These are phyloP conservation scores for Fraxinus cuspidata DNA, from an alignment of 257 asterid genomes.

Conservation along the genomic window DNA sequence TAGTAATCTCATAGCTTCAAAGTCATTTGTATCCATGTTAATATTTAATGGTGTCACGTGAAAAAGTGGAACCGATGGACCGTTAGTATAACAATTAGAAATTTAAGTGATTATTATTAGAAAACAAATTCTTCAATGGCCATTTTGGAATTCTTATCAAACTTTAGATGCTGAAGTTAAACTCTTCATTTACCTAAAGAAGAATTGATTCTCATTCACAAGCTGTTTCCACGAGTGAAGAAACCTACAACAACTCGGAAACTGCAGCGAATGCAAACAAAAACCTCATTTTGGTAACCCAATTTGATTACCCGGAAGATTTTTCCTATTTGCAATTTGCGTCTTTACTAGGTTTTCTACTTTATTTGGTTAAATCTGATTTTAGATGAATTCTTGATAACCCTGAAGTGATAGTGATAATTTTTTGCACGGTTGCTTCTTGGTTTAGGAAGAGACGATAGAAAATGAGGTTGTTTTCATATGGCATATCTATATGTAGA, in stretches of 20 bases:
- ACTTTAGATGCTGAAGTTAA: no score
- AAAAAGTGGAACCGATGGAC: no score
- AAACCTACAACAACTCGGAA: not conserved
- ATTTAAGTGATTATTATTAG: no score
- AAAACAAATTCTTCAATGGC: no score
- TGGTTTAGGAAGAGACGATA: constrained; percentile 2
- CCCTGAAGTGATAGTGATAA: not conserved
- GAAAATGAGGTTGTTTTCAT: constrained; percentile 44
- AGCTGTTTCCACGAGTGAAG: not conserved
- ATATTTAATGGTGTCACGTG: no score
- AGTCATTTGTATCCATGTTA: no score
- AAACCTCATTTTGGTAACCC: not conserved
- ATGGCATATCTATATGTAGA: constrained; percentile 40
- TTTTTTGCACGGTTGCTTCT: not conserved
- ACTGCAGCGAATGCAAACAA: not conserved
- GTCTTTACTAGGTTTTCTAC: not conserved
- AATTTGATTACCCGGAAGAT: not conserved
- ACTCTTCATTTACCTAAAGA: not conserved
- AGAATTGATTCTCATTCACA: not conserved
- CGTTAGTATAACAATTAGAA: no score
- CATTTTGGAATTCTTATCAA: no score
- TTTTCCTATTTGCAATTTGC: not conserved
- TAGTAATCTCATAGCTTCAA: no score
- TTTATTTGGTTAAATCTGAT: not conserved
- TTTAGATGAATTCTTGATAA: constrained; percentile 11